Evolutionary conservation across 2,329 filamentous ascomycete genomes (phyloP).

Genomic region (Escovopsis sp.): DNA sequence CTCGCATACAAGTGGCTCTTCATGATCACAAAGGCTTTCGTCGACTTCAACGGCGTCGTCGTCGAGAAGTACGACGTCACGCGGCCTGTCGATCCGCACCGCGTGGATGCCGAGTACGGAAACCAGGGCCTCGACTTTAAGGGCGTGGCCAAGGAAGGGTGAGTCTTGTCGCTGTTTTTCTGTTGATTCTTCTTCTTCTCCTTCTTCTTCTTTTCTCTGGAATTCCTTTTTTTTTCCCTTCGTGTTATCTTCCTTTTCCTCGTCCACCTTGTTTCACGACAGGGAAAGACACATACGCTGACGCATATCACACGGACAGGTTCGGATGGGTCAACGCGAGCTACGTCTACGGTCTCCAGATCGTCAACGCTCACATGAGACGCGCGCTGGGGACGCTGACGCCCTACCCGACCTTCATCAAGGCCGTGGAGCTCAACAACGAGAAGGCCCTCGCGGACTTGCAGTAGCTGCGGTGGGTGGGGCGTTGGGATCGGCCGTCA

Average conservation of each 20-base stretch:
- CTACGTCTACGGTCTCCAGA: conserved; percentile 83
- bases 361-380: conserved; percentile 78
- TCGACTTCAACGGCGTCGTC: conserved; percentile 95
- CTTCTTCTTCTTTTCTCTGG: no score
- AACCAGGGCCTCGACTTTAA: conserved; percentile 95
- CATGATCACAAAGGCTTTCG: conserved; percentile 97
- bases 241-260: no score
- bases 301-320: conserved; percentile 29
- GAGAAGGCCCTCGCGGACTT: conserved; percentile 37
- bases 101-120: conserved; percentile 91
- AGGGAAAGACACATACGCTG: conserved; percentile 10
- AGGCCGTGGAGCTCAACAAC: conserved; percentile 44
- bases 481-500: conserved; percentile 1
- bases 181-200: no score
- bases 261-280: not conserved
- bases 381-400: conserved; percentile 80
- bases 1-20: conserved; percentile 93
- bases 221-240: no score
- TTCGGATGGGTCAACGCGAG: conserved; percentile 99
- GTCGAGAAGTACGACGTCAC: conserved; percentile 99
- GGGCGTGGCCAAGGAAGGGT: conserved; percentile 92
- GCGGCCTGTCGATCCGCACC: conserved; percentile 73
- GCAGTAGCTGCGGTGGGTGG: not conserved
- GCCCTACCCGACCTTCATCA: conserved; percentile 68
- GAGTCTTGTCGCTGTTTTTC: conserved; percentile 25